Conservation (phyloP, 2,329 filamentous ascomycete species). For the Botrytis galanthina region DNA sequence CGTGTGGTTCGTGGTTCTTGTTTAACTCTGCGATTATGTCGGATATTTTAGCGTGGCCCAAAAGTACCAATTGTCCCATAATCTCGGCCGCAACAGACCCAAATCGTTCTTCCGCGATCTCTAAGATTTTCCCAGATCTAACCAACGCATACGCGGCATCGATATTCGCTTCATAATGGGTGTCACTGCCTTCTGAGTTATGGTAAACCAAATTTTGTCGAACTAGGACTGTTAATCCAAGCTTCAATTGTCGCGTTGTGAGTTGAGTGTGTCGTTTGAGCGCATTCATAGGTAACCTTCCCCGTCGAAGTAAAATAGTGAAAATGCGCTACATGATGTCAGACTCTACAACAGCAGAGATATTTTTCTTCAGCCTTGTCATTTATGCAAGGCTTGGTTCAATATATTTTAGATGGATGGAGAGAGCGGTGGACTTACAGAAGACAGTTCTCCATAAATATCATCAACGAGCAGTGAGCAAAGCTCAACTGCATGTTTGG, state of each 20-base stretch:
- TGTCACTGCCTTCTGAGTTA: conserved; percentile 51
- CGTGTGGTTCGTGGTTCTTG: conserved; percentile 27
- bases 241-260: conserved; percentile 70
- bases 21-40: conserved; percentile 67
- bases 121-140: conserved; percentile 76
- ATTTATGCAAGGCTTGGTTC: conserved; percentile 16
- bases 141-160: conserved; percentile 78
- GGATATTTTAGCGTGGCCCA: conserved; percentile 73
- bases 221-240: conserved; percentile 79
- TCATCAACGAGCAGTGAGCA: conserved; percentile 87
- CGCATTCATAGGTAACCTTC: conserved; percentile 69
- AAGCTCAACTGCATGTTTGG: conserved; percentile 78
- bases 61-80: conserved; percentile 69
- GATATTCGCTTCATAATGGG: conserved; percentile 82
- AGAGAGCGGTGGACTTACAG: conserved; percentile 57
- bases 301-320: conserved; percentile 71
- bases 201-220: conserved; percentile 86
- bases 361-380: conserved; percentile 21
- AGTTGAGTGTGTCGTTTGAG: conserved; percentile 72
- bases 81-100: conserved; percentile 73
- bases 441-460: conserved; percentile 85
- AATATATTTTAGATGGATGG: not conserved
- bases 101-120: conserved; percentile 70
- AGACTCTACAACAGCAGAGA: conserved; percentile 25
- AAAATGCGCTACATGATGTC: conserved; percentile 70